Conservation (phyloP, 2,329 filamentous ascomycete species). For the Penicillium sp. region DNA sequence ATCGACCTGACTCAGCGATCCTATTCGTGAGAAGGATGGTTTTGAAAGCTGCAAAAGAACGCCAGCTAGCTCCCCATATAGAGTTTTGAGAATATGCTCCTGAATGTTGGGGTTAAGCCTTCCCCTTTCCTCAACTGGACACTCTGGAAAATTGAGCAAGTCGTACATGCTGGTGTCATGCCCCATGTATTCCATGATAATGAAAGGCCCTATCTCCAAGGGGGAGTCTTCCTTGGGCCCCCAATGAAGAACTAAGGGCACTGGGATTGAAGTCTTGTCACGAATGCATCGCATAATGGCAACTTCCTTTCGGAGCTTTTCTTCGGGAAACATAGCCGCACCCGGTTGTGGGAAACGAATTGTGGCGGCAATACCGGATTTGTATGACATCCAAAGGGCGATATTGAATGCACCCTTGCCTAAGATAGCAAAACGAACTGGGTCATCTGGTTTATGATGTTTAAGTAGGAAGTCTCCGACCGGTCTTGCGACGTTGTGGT, state of each 20-base stretch:
- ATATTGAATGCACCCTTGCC: background rate
- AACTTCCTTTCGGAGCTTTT: constrained; percentile 29
- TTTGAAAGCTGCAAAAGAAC: background rate
- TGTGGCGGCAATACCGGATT: constrained; percentile 3
- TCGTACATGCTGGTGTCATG: constrained; percentile 2
- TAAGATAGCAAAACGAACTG: background rate
- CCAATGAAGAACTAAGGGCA: background rate
- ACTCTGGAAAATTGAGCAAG: constrained; percentile 4
- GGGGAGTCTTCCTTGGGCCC: background rate
- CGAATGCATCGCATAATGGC: constrained; percentile 14
- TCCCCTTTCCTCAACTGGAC: constrained; percentile 1
- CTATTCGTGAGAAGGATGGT: background rate
- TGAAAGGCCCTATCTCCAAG: constrained; percentile 26
- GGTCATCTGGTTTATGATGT: background rate
- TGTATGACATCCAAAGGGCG: background rate
- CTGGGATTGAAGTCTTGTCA: constrained; percentile 13
- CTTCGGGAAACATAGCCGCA: constrained; percentile 20
- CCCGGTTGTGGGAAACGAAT: constrained; percentile 19
- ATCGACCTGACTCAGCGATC: background rate
- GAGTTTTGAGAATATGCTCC: constrained; percentile 21
- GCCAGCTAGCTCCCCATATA: constrained; percentile 13
- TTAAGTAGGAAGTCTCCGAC: background rate
- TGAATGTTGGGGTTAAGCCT: constrained; percentile 26
- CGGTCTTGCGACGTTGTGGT: background rate
- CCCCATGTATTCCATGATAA: constrained; percentile 28